A percentile compares a stretch with the other conserved stretches of the same genome.
These are phyloP conservation scores for Mycena galopus DNA, from an alignment of 768 basidiomycete genomes.

Conservation along the genomic window DNA sequence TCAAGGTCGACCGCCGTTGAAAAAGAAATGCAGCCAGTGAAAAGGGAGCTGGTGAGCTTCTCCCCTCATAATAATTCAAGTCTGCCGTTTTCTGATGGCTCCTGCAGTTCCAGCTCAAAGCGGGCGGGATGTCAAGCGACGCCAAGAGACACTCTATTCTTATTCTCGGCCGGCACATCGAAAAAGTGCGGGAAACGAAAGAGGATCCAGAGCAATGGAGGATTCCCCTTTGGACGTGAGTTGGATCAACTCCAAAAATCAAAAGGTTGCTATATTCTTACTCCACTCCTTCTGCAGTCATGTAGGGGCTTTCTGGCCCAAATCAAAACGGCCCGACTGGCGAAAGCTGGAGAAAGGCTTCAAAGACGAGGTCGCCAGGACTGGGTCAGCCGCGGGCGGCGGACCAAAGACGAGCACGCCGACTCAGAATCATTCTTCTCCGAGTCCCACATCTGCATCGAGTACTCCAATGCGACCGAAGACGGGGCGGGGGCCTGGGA, in stretches of 20 bases:
- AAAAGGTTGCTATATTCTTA: background rate
- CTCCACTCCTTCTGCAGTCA: background rate
- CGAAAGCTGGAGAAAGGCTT: background rate
- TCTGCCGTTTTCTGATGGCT: background rate
- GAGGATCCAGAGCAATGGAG: background rate
- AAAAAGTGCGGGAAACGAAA: background rate
- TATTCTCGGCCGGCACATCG: constrained; percentile 7
- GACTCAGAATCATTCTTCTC: background rate
- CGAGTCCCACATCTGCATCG: background rate
- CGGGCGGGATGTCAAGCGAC: no score
- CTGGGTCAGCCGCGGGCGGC: no score
- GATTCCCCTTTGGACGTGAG: constrained; percentile 10
- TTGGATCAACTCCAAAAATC: background rate
- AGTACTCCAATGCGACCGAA: background rate
- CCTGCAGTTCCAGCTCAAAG: background rate
- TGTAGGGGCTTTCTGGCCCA: background rate
- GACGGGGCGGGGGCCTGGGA: background rate
- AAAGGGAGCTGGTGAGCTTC: background rate
- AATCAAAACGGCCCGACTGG: no score
- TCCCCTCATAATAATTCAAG: background rate
- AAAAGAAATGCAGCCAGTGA: constrained; percentile 7
- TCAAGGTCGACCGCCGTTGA: background rate
- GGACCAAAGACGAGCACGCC: no score
- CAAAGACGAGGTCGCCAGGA: no score
- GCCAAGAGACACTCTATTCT: background rate